These are phyloP conservation scores for Dentipellis fragilis DNA, from an alignment of 768 basidiomycete species.

Conservation along the genomic window DNA sequence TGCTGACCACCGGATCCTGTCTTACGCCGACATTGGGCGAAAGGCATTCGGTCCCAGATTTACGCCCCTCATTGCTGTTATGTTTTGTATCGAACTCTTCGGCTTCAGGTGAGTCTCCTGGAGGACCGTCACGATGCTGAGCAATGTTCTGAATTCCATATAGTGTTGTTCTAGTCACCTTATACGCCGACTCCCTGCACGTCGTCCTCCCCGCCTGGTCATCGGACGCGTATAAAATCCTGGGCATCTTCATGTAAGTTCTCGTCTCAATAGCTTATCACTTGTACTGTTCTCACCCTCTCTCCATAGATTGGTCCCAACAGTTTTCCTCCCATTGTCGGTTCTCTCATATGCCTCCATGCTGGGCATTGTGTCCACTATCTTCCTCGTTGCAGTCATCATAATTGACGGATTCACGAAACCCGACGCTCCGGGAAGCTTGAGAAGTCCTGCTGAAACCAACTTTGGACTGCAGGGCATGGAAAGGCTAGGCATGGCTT, in stretches of 20 bases:
- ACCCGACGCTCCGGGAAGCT: constrained; percentile 62
- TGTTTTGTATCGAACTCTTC: constrained; percentile 86
- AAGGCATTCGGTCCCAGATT: constrained; percentile 80
- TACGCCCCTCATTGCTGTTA: constrained; percentile 48
- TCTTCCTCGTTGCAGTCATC: constrained; percentile 67
- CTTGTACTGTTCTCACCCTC: background rate
- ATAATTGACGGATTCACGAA: constrained; percentile 77
- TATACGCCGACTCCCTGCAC: constrained; percentile 82
- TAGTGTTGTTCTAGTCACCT: constrained; percentile 79
- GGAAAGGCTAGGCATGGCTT: constrained; percentile 61
- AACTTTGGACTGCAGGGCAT: constrained; percentile 41
- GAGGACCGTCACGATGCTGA: background rate
- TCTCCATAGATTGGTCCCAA: constrained; percentile 60
- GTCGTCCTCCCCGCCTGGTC: constrained; percentile 60
- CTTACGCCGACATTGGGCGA: constrained; percentile 84
- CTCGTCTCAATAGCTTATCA: background rate
- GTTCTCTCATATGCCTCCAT: constrained; percentile 85
- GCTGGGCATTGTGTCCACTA: constrained; percentile 70
- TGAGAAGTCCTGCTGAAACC: constrained; percentile 70
- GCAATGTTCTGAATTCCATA: background rate
- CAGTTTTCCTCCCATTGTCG: constrained; percentile 76
- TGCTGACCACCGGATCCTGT: constrained; percentile 56
- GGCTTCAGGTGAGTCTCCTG: constrained; percentile 50
- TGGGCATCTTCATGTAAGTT: constrained; percentile 61
- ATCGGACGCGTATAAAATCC: constrained; percentile 62